Evolutionary conservation across 2,329 filamentous ascomycete species (phyloP), one percentile per base, ranked within the genome.

Genomic region (Alternaria tenuissima): DNA sequence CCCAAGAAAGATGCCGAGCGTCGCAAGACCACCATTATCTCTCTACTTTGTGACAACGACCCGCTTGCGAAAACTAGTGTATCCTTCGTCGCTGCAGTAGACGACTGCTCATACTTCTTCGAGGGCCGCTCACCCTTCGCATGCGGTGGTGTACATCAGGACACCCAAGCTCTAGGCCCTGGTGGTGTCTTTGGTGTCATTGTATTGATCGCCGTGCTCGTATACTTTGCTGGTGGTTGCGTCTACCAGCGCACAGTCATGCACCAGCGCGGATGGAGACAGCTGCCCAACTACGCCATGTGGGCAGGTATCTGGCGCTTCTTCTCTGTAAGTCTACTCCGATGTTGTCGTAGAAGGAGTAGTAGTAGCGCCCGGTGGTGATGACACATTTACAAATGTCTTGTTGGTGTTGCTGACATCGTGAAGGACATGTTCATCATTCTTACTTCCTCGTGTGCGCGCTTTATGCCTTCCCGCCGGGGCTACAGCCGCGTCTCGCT

Each of bases 71-170:
- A 87, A 41, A 89, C 93, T 4, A 86, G 87, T 5, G 84, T 95
- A 38, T 93, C 92, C 20, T 99, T 97, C 76, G 90, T 98, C 60
- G 92, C 91, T 60, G 90, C 94, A 6, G 90, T 92, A 41, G 94
- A 98, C 75, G 90, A 96, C 61, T 99, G 95, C 84, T 88, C 92
- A 30, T 99, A 98, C 80, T 91, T 96, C 80, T 99, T 99, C 81
- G 94, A 98, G 78, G 90, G 94, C 51, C 91, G 94, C 66, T 95
- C 92, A 24, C 85, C 87, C 46, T 91, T 93, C 67, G 94, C 94
- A 11, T 99, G 95, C 84, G 92, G 80, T 80, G 94, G 83, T 82
- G 83, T 88, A 26, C 85, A 87, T 57, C 81, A 81, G 9, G 84
- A 83, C 62, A 82, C 84, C 48, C 84, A 87, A 59, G 83, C 83